Base-by-base conservation (phyloP, 306 rosid genomes). In the Acacia confusa region DNA sequence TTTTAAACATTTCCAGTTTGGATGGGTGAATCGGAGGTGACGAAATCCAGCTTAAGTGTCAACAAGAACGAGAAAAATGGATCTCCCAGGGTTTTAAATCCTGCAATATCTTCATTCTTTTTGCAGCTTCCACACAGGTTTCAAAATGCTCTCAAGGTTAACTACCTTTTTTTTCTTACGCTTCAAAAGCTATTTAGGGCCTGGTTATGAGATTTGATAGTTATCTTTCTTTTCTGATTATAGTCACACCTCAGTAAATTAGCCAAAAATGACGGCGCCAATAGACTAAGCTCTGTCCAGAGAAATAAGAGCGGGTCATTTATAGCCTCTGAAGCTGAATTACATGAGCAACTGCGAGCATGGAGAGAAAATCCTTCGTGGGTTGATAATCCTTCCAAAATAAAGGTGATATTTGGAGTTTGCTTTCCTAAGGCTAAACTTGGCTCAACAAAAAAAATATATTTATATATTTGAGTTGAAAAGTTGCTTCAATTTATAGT, bases 341-440 rank as follows among this genome's bases (percentile, higher is more conserved):
- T 92, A 60, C 84, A 88, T 82, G 94, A 90, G 87, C 99, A 95
- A 85, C 28, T 95, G 85, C 92, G 82, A 79, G 93, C 92, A 22
- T 95, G 98, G 99, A 88, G 86, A 86, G 93, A 89, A 82, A 93
- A 93, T 77, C 97, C 97, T 78, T 88, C 91, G 43, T 95, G 99
- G 99, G 88, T 30, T 66, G 98, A 93, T 84, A 88, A 84, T 81
- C 84, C 92, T 70, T 85, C 94, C 15, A 72, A 85, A 60, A 73
- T 93, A 79, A 88, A 93, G 98, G 99, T 95, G 72, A 82, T 50
- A 32, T 24, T 64, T 69, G 25, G 48, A 74, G 36, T 55, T 27
- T 74, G 27, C 40, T 85, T 84, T 78, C 43, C 75, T 71, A 36
- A 43, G 6, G 25, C 34, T 66, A 71, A 36, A 32, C 19, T 48